Evolutionary conservation across 225 moss, liverwort and hornwort genomes (phyloP), one percentile per base, ranked within the genome.

Genomic region (Anthoceros angustus): DNA sequence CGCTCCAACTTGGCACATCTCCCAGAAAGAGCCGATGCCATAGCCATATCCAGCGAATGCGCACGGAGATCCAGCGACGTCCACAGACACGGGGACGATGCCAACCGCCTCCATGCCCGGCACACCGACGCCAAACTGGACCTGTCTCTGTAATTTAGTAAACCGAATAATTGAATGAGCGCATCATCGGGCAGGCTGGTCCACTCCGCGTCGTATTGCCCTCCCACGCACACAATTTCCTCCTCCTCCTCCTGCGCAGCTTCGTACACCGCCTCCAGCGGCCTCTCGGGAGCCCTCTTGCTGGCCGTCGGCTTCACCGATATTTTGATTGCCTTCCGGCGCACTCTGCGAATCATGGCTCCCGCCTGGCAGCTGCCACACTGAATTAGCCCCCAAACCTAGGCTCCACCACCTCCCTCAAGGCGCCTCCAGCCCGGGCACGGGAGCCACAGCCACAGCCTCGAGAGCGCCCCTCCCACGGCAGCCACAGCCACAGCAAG

Each of bases 71-170:
- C 93, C 68, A 93, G 69, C 32, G 84, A 78, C 7, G 71, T 78
- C 93, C 93, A 93, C 16, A 93, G 70, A 55, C 71, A 80, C 6
- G 86, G 42, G 1, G 82, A 81, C 20, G 80, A 71, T 2, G 84
- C 85, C 20, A 93, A 70, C 40, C 23, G 66, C 5, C 93, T 78
- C 93, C 93, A 93, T 55, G 85, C 65, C 73, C 74, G 67, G 71
- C 93, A 93, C 42, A 89, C 93, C 26, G 83, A 84, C 43, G 89
- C 86, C 70, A 89, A 74, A 61, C 81, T 86, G 50, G 93, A 85
- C 65, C 93, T 84, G 64, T 93, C 93, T 69, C 93, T 80, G 41
- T 86, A 81, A 64, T 82, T 86, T 63, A 93, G 63, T 20, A 89
- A 70, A 20, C 71, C 72, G 62, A 93, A 93, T 79, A 93, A 70